These are phyloP conservation scores for Cercophora samala DNA, from an alignment of 495 filamentous ascomycete species.

Conservation along the genomic window DNA sequence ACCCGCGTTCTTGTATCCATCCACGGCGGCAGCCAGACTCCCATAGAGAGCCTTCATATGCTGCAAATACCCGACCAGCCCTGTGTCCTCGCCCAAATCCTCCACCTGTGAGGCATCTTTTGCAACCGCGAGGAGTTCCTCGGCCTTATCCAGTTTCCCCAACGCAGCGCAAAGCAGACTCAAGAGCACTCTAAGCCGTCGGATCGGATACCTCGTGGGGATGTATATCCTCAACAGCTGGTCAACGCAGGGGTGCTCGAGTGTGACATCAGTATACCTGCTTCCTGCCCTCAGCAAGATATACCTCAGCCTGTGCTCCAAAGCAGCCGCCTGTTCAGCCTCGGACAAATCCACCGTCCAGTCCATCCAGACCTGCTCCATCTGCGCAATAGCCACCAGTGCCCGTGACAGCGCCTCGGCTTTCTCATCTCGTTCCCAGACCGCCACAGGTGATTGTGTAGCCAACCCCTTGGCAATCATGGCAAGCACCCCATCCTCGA, in stretches of 20 bases:
- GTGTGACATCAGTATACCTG: constrained; percentile 27
- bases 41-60: constrained; percentile 58
- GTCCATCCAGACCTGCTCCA: constrained; percentile 44
- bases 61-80: constrained; percentile 48
- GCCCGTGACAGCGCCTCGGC: constrained; percentile 44
- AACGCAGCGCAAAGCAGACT: constrained; percentile 37
- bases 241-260: constrained; percentile 39
- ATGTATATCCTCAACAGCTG: constrained; percentile 43
- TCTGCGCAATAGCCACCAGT: constrained; percentile 44
- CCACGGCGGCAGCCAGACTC: constrained; percentile 54
- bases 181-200: constrained; percentile 42
- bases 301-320: constrained; percentile 49
- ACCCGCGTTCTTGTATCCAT: constrained; percentile 45
- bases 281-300: constrained; percentile 34
- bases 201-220: constrained; percentile 41
- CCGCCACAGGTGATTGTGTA: constrained; percentile 32
- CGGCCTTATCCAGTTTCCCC: constrained; percentile 30
- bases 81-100: constrained; percentile 51
- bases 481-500: constrained; percentile 46
- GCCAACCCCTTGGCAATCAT: constrained; percentile 35
- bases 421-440: constrained; percentile 41
- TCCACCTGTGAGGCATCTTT: constrained; percentile 39
- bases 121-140: constrained; percentile 34
- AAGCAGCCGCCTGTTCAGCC: constrained; percentile 44
- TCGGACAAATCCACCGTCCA: constrained; percentile 45